A percentile compares a stretch with the other conserved stretches of the same genome.
These are phyloP conservation scores for Fusarium chaquense DNA, from an alignment of 2,329 filamentous ascomycete genomes.

Conservation along the genomic window DNA sequence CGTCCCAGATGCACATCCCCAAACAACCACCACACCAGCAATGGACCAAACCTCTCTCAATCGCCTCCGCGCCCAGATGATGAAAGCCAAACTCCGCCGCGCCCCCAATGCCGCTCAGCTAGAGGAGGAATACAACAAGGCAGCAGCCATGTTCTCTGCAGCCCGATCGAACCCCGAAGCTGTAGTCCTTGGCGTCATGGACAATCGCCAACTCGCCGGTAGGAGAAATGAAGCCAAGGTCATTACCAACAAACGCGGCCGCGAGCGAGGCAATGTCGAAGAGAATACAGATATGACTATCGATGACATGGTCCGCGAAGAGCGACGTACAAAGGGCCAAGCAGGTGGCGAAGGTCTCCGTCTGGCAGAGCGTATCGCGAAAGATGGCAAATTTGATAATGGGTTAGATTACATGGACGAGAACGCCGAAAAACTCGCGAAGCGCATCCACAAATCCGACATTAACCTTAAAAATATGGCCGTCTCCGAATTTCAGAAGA, in stretches of 20 bases:
- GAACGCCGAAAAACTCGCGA: conserved; percentile 90
- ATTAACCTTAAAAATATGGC: conserved; percentile 88
- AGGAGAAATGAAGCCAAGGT: conserved; percentile 78
- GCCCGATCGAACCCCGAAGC: conserved; percentile 69
- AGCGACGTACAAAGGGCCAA: conserved; percentile 84
- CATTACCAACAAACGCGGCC: conserved; percentile 82
- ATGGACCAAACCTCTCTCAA: conserved; percentile 87
- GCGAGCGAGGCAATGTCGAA: conserved; percentile 84
- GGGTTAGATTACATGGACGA: conserved; percentile 98
- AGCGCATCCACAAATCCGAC: conserved; percentile 87
- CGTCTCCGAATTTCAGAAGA: conserved; percentile 88
- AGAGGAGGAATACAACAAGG: conserved; percentile 85
- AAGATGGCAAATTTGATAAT: conserved; percentile 90
- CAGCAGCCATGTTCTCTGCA: conserved; percentile 69
- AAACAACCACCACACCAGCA: conserved; percentile 44
- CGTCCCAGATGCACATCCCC: conserved; percentile 63
- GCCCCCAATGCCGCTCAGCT: conserved; percentile 80
- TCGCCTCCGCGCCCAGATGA: conserved; percentile 89
- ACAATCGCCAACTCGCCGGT: conserved; percentile 89
- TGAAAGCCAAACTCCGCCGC: conserved; percentile 91
- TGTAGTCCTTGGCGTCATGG: conserved; percentile 87
- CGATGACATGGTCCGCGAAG: conserved; percentile 96
- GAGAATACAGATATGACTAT: conserved; percentile 97
- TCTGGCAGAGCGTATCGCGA: conserved; percentile 92
- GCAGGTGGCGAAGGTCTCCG: conserved; percentile 82